phyloP scores from a whole-genome alignment of 176 grass and related monocot species.

The Ananas comosus region DNA sequence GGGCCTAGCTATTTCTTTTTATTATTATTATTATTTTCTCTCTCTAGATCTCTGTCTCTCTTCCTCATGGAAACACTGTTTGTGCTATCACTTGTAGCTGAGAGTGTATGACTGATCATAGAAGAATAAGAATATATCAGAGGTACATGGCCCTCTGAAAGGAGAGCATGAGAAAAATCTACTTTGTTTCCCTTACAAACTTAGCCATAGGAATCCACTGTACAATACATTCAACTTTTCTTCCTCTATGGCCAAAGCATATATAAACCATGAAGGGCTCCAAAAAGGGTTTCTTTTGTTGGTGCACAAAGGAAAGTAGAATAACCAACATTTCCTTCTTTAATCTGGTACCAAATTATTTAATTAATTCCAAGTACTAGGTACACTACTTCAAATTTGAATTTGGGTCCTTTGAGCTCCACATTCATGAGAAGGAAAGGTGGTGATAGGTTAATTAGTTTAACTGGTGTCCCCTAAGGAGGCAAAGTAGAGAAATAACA shows the following conservation, averaged over 20 bases:
- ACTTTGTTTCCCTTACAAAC: background rate
- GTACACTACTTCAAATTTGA: background rate
- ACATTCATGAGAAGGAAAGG: too few relatives aligned
- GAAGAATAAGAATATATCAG: slow-evolving; percentile 44
- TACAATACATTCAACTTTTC: background rate
- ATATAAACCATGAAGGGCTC: too few relatives aligned
- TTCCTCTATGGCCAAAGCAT: background rate
- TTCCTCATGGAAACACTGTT: slow-evolving; percentile 6
- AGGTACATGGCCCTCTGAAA: slow-evolving; percentile 7
- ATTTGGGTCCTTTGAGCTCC: too few relatives aligned
- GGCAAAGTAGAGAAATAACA: background rate
- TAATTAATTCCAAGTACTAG: background rate
- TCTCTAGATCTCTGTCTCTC: slow-evolving; percentile 1
- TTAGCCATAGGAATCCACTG: background rate
- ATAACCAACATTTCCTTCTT: background rate
- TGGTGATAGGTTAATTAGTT: too few relatives aligned
- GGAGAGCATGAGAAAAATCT: background rate
- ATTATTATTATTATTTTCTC: background rate
- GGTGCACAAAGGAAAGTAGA: background rate
- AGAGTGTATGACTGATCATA: slow-evolving; percentile 24
- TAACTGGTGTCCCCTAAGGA: too few relatives aligned
- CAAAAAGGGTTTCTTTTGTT: background rate
- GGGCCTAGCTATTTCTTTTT: background rate
- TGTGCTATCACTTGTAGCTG: background rate
- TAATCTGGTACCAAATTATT: background rate